Percentiles rank a stretch among this genome's conserved stretches.
Conservation (phyloP, 257 asterid genomes). For the Thymus mandschuricus region DNA sequence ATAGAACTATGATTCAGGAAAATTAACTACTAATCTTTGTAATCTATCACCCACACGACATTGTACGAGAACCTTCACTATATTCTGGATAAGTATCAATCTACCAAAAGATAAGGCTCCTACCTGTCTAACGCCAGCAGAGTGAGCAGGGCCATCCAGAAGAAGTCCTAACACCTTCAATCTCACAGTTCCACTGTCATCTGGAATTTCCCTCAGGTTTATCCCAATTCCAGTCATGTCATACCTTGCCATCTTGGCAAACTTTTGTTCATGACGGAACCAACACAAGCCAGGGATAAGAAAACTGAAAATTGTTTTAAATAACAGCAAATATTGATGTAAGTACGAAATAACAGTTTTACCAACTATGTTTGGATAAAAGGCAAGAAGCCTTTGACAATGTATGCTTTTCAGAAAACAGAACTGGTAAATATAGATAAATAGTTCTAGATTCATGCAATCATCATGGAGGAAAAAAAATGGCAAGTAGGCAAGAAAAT, state of each 20-base stretch:
- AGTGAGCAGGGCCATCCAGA: slow-evolving; percentile 93
- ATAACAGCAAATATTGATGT: slow-evolving; percentile 43
- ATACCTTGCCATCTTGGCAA: slow-evolving; percentile 97
- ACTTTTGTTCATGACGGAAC: slow-evolving; percentile 69
- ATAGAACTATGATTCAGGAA: slow-evolving; percentile 19
- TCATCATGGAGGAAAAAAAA: neutral
- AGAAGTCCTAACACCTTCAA: slow-evolving; percentile 91
- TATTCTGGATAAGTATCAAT: slow-evolving; percentile 16
- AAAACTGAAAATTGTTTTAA: slow-evolving; percentile 62
- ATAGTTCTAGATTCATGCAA: slow-evolving; percentile 1
- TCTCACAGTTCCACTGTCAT: slow-evolving; percentile 67
- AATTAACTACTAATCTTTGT: slow-evolving; percentile 13
- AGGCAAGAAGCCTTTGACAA: slow-evolving; percentile 13
- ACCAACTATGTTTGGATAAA: slow-evolving; percentile 7
- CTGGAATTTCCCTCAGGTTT: slow-evolving; percentile 90
- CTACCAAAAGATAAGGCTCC: slow-evolving; percentile 15
- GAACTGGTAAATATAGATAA: slow-evolving; percentile 7
- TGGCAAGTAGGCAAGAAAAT: neutral
- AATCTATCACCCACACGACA: slow-evolving; percentile 18
- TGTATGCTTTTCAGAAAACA: neutral
- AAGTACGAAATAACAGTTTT: slow-evolving; percentile 20
- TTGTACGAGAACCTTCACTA: slow-evolving; percentile 16
- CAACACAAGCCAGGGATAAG: slow-evolving; percentile 70
- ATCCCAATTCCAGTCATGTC: slow-evolving; percentile 97
- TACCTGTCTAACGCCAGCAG: slow-evolving; percentile 95